Percentiles rank a stretch among this genome's conserved stretches.
Conservation (phyloP, 495 filamentous ascomycete genomes). For the Daldinia grandis region DNA sequence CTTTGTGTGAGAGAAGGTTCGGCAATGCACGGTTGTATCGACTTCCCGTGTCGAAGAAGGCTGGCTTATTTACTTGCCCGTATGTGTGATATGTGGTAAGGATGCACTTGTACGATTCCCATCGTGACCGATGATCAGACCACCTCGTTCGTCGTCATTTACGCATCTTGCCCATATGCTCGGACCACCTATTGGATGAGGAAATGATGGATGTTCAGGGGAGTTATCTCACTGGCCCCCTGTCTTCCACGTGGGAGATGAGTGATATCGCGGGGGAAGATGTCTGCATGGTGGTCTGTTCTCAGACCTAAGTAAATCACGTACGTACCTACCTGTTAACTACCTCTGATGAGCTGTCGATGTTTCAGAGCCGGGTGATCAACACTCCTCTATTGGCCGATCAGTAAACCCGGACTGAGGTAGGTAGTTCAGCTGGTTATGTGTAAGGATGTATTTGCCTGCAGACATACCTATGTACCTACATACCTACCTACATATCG, state of each 20-base stretch:
- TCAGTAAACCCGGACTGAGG: conserved; percentile 3
- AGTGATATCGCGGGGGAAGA: conserved; percentile 43
- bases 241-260: conserved; percentile 39
- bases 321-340: too few species aligned
- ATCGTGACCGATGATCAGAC: conserved; percentile 34
- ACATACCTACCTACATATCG: conserved; percentile 5
- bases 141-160: conserved; percentile 35
- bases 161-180: conserved; percentile 20
- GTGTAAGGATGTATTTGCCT: neutral
- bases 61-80: conserved; percentile 10
- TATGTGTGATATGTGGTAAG: neutral
- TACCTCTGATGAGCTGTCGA: conserved; percentile 33
- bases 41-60: conserved; percentile 20
- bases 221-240: conserved; percentile 30
- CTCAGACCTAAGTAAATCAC: conserved; percentile 26
- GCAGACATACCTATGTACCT: too few species aligned
- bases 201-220: conserved; percentile 34
- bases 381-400: conserved; percentile 31
- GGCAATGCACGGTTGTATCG: conserved; percentile 17
- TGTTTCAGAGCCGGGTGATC: conserved; percentile 35
- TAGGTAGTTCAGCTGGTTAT: conserved; percentile 19
- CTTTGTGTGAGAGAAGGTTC: conserved; percentile 16
- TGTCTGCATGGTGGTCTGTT: conserved; percentile 42
- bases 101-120: conserved; percentile 11
- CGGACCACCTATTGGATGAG: conserved; percentile 29